A percentile compares a stretch with the other conserved stretches of the same genome.
Conservation (phyloP, 345 rosid genomes). For the Gossypium longicalyx region DNA sequence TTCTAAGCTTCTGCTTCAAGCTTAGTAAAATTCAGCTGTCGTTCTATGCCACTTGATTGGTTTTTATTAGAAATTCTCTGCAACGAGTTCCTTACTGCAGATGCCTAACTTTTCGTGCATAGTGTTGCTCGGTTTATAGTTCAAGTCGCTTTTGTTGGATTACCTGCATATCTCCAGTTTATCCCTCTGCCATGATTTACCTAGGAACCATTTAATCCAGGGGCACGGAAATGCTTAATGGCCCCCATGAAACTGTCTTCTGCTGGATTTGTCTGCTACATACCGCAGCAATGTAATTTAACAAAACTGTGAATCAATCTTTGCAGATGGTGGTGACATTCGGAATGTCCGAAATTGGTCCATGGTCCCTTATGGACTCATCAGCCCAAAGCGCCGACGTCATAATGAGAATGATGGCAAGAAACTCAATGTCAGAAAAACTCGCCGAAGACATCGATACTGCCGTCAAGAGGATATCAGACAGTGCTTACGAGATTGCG, state of each 20-base stretch:
- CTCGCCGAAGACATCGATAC: constrained; percentile 91
- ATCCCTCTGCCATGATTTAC: background rate
- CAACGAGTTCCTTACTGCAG: background rate
- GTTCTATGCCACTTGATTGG: background rate
- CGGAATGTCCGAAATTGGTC: constrained; percentile 97
- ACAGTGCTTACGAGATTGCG: constrained; percentile 77
- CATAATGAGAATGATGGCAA: constrained; percentile 99
- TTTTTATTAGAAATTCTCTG: background rate
- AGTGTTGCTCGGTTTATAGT: background rate
- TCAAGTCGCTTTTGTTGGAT: background rate
- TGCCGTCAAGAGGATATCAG: constrained; percentile 76
- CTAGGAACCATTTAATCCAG: background rate
- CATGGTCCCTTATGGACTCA: constrained; percentile 94
- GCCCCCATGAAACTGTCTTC: too few species aligned
- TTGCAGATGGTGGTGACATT: constrained; percentile 94
- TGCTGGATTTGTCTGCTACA: background rate
- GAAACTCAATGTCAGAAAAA: constrained; percentile 96
- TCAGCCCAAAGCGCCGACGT: constrained; percentile 76
- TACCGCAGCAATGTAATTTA: background rate
- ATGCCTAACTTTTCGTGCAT: background rate
- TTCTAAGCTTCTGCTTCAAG: background rate
- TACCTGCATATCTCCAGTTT: background rate
- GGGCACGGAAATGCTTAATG: background rate
- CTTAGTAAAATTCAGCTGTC: background rate
- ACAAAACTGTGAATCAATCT: background rate